phyloP scores from a whole-genome alignment of 805 yeast species.

The Priceomyces carsonii region DNA sequence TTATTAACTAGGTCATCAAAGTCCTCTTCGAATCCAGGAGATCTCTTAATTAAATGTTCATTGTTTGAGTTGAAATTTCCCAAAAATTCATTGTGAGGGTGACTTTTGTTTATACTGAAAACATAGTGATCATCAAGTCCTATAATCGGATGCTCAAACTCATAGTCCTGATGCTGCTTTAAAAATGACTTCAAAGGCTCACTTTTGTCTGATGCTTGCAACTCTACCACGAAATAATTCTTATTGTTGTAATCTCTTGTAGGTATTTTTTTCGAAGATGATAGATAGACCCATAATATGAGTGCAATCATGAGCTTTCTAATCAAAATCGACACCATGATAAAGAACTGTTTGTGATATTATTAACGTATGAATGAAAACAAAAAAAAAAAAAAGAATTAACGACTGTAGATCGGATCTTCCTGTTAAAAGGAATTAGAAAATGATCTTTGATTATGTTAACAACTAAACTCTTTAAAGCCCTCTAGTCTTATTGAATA shows the following conservation, averaged over 20 bases:
- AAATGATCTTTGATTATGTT: too few species aligned
- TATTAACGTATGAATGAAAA: too few species aligned
- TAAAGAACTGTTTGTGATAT: neutral
- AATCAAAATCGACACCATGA: neutral
- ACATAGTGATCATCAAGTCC: constrained; percentile 65
- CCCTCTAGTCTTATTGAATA: too few species aligned
- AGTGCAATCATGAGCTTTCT: constrained; percentile 2
- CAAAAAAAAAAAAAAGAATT: too few species aligned
- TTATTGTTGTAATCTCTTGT: constrained; percentile 47
- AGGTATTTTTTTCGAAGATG: constrained; percentile 13
- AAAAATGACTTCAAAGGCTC: constrained; percentile 36
- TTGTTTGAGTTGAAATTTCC: constrained; percentile 36
- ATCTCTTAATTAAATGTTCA: constrained; percentile 27
- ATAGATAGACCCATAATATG: constrained; percentile 2
- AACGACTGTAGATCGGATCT: too few species aligned
- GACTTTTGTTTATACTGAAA: constrained; percentile 53
- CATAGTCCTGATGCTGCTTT: constrained; percentile 34
- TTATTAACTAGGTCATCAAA: constrained; percentile 24
- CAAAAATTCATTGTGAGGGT: constrained; percentile 31
- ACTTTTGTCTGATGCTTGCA: constrained; percentile 30
- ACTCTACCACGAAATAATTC: constrained; percentile 66
- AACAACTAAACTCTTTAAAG: too few species aligned
- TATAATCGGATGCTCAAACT: constrained; percentile 64
- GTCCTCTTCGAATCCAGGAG: constrained; percentile 22
- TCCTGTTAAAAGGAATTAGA: too few species aligned